These are phyloP conservation scores for Curvularia hawaiiensis DNA, from an alignment of 2,329 filamentous ascomycete genomes.

Conservation along the genomic window DNA sequence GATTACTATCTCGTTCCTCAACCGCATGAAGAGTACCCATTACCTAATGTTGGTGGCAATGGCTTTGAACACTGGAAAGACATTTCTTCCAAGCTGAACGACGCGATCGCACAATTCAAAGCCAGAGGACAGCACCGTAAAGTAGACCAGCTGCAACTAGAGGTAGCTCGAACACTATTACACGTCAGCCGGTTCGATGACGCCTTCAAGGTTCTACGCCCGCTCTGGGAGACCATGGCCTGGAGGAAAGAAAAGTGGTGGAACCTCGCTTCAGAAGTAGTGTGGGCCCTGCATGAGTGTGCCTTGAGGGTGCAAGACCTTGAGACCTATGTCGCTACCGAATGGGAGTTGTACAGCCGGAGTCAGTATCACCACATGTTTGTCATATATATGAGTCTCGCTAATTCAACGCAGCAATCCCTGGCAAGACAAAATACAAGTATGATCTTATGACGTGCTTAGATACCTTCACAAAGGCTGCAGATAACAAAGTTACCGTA, in stretches of 20 bases:
- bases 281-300: constrained; percentile 60
- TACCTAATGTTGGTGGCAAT: constrained; percentile 45
- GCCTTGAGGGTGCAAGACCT: constrained; percentile 53
- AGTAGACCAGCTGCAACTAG: constrained; percentile 60
- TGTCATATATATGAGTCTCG: background rate
- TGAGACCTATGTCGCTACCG: constrained; percentile 57
- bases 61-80: constrained; percentile 59
- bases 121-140: constrained; percentile 59
- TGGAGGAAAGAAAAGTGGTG: constrained; percentile 68
- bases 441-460: constrained; percentile 57
- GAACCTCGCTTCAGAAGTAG: constrained; percentile 59
- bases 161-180: constrained; percentile 61
- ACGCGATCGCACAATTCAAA: constrained; percentile 57
- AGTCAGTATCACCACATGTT: constrained; percentile 22
- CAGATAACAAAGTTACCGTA: constrained; percentile 50
- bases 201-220: constrained; percentile 57
- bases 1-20: constrained; percentile 66
- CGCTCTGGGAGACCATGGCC: constrained; percentile 61
- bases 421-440: constrained; percentile 40
- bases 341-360: constrained; percentile 60
- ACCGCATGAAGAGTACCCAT: constrained; percentile 60
- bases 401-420: constrained; percentile 36
- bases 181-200: constrained; percentile 56
- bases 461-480: constrained; percentile 44
- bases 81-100: constrained; percentile 55